These are phyloP conservation scores for Pseudocercospora ulei DNA, from an alignment of 2,329 filamentous ascomycete species.

Conservation along the genomic window DNA sequence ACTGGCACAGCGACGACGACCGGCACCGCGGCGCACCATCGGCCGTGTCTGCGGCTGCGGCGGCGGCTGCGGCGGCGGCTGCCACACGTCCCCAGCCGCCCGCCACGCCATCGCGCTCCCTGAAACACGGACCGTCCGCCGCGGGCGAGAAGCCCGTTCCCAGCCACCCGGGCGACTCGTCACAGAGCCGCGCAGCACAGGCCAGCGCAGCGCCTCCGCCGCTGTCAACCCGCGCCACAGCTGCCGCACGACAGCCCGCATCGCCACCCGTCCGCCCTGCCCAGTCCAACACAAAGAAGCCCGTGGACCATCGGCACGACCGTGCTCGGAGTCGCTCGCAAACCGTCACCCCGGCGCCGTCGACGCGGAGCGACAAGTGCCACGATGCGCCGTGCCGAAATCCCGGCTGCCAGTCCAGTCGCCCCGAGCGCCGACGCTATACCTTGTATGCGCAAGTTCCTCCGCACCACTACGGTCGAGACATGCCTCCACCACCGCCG, in stretches of 20 bases:
- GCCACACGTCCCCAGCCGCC: slow-evolving; percentile 23
- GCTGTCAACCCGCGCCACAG: slow-evolving; percentile 9
- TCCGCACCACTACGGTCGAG: slow-evolving; percentile 19
- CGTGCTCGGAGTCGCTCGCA: slow-evolving; percentile 37
- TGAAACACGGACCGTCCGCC: slow-evolving; percentile 22
- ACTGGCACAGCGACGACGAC: slow-evolving; percentile 38
- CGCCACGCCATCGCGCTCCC: slow-evolving; percentile 24
- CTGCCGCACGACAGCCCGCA: slow-evolving; percentile 10
- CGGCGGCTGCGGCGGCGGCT: slow-evolving; percentile 41
- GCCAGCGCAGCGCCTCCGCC: slow-evolving; percentile 11
- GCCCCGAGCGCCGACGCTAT: slow-evolving; percentile 24
- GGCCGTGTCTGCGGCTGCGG: slow-evolving; percentile 40
- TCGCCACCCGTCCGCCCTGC: slow-evolving; percentile 11
- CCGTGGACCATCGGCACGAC: slow-evolving; percentile 26
- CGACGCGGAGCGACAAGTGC: slow-evolving; percentile 34
- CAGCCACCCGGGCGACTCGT: slow-evolving; percentile 55
- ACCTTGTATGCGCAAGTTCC: slow-evolving; percentile 19
- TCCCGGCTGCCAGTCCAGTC: slow-evolving; percentile 29
- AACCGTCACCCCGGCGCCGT: slow-evolving; percentile 9
- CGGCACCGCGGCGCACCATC: too few species aligned
- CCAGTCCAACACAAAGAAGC: slow-evolving; percentile 20
- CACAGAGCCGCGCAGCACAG: slow-evolving; percentile 27
- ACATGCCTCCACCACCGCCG: slow-evolving; percentile 20
- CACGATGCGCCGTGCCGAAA: slow-evolving; percentile 42
- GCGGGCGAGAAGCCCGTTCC: slow-evolving; percentile 41